phyloP scores from a whole-genome alignment of 2,329 filamentous ascomycete species.

The Keithomyces neogunnii region DNA sequence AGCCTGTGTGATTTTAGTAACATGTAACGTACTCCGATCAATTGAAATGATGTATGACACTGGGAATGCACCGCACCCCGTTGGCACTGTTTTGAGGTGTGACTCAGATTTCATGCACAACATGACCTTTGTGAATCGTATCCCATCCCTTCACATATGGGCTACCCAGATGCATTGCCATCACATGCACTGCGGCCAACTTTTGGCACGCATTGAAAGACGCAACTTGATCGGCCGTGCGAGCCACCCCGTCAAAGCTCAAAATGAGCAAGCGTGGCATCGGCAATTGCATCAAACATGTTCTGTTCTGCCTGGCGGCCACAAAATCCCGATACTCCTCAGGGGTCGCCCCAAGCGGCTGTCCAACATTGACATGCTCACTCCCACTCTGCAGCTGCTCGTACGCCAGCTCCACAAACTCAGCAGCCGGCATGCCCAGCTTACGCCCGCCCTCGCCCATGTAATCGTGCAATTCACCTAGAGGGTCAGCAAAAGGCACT shows the following conservation, averaged over 20 bases:
- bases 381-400: slow-evolving; percentile 29
- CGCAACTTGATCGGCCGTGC: not conserved
- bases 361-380: slow-evolving; percentile 20
- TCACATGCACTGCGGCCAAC: too few species aligned
- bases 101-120: too few species aligned
- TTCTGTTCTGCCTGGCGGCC: not conserved
- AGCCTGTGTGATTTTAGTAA: slow-evolving; percentile 3
- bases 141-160: too few species aligned
- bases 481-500: too few species aligned
- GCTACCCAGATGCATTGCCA: too few species aligned
- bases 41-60: slow-evolving; percentile 1
- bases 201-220: too few species aligned
- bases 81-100: too few species aligned
- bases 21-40: slow-evolving; percentile 5
- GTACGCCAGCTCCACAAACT: slow-evolving; percentile 38
- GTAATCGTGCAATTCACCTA: slow-evolving; percentile 9
- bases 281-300: not conserved
- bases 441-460: slow-evolving; percentile 4
- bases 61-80: too few species aligned
- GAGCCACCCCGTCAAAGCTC: not conserved
- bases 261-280: not conserved
- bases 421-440: slow-evolving; percentile 23
- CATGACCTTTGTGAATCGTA: too few species aligned
- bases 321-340: not conserved
- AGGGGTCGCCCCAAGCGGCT: not conserved